Evolutionary conservation across 768 basidiomycete species (phyloP).

Genomic region (Phylloporus sp.): DNA sequence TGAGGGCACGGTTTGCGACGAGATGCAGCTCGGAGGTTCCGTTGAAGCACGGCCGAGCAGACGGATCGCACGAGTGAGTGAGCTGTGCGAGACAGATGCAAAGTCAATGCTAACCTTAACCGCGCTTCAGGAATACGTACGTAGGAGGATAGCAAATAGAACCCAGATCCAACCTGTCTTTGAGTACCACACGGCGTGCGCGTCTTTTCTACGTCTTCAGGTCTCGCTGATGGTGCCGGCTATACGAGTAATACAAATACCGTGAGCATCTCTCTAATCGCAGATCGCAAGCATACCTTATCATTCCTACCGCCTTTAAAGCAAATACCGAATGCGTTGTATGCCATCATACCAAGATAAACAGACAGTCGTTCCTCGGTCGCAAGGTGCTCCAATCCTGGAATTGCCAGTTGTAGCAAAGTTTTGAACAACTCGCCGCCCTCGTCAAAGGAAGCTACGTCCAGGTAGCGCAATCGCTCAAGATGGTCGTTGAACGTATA

Average conservation of each 20-base stretch:
- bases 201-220: slow-evolving; percentile 70
- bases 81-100: slow-evolving; percentile 35
- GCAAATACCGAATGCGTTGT: slow-evolving; percentile 75
- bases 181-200: slow-evolving; percentile 74
- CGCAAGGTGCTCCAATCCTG: slow-evolving; percentile 69
- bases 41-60: slow-evolving; percentile 59
- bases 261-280: not conserved
- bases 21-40: slow-evolving; percentile 71
- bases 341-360: slow-evolving; percentile 66
- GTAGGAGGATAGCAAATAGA: slow-evolving; percentile 78
- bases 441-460: slow-evolving; percentile 45
- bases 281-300: slow-evolving; percentile 44
- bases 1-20: slow-evolving; percentile 60
- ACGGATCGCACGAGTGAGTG: slow-evolving; percentile 71
- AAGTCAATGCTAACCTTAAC: not conserved
- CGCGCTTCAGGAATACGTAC: slow-evolving; percentile 31
- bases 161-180: slow-evolving; percentile 69
- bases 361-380: slow-evolving; percentile 58
- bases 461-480: slow-evolving; percentile 68
- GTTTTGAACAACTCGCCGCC: slow-evolving; percentile 49
- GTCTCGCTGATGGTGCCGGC: slow-evolving; percentile 51
- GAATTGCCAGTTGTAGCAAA: slow-evolving; percentile 58
- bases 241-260: slow-evolving; percentile 22
- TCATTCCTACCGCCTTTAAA: slow-evolving; percentile 64
- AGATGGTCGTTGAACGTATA: slow-evolving; percentile 74